Conservation (phyloP, 139 green algal species). For the Spirogloea muscicola region DNA sequence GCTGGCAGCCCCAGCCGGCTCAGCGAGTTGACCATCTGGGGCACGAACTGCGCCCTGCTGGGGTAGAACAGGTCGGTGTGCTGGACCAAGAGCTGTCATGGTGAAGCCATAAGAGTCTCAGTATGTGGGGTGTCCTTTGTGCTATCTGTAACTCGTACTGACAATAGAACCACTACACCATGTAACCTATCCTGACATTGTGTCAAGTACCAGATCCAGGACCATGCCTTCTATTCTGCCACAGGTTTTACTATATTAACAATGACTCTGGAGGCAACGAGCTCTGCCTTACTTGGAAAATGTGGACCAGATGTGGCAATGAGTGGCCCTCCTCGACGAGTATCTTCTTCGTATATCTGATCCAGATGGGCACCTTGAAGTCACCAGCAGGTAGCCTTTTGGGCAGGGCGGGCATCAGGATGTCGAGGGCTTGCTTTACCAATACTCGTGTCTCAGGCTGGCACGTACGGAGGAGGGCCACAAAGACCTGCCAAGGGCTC, state of each 20-base stretch:
- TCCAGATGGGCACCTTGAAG: slow-evolving; percentile 68
- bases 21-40: slow-evolving; percentile 85
- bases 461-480: slow-evolving; percentile 72
- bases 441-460: slow-evolving; percentile 69
- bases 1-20: slow-evolving; percentile 62
- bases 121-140: too few species aligned
- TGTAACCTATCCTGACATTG: too few species aligned
- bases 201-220: too few species aligned
- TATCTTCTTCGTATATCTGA: slow-evolving; percentile 74
- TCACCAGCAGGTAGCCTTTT: slow-evolving; percentile 47
- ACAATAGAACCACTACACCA: too few species aligned
- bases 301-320: slow-evolving; percentile 71
- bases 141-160: too few species aligned
- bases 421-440: slow-evolving; percentile 81
- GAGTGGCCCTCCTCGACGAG: slow-evolving; percentile 76
- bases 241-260: too few species aligned
- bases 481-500: slow-evolving; percentile 83
- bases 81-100: slow-evolving; percentile 82
- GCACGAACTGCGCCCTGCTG: slow-evolving; percentile 73
- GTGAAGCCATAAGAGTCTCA: too few species aligned
- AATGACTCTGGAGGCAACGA: too few species aligned
- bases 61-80: slow-evolving; percentile 83
- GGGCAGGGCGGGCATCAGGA: slow-evolving; percentile 75
- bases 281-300: too few species aligned
- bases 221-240: too few species aligned